A percentile compares a stretch with the other conserved stretches of the same genome.
These are phyloP conservation scores for Evansstolkia leycettana DNA, from an alignment of 495 filamentous ascomycete species.

Conservation along the genomic window DNA sequence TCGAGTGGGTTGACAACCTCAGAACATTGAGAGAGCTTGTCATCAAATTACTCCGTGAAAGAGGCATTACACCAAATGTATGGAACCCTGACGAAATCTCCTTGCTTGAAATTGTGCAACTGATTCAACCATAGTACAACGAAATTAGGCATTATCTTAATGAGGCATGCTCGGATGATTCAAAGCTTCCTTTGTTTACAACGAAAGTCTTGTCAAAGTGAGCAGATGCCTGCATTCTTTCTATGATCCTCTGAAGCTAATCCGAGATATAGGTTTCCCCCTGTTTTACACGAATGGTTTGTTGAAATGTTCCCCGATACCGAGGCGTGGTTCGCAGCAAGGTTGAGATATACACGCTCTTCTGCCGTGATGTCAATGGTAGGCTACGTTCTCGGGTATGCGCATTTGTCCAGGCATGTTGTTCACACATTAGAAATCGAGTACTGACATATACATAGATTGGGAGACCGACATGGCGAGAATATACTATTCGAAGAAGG, in stretches of 20 bases:
- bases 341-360: conserved; percentile 84
- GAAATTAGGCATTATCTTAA: conserved; percentile 46
- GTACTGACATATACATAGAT: conserved; percentile 19
- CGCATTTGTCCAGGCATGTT: neutral
- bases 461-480: conserved; percentile 96
- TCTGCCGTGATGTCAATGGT: conserved; percentile 98
- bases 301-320: conserved; percentile 88
- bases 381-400: conserved; percentile 74
- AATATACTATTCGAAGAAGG: conserved; percentile 94
- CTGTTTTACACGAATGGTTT: conserved; percentile 90
- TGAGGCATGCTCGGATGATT: conserved; percentile 39
- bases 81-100: conserved; percentile 3
- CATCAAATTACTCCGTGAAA: conserved; percentile 60
- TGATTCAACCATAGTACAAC: conserved; percentile 31
- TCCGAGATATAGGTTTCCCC: conserved; percentile 45
- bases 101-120: conserved; percentile 3
- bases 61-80: conserved; percentile 46
- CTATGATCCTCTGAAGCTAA: conserved; percentile 5
- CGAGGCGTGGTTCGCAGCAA: conserved; percentile 78
- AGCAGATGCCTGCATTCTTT: conserved; percentile 3
- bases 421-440: neutral
- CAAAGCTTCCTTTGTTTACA: conserved; percentile 56
- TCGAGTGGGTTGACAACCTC: conserved; percentile 98
- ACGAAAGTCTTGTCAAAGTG: conserved; percentile 45
- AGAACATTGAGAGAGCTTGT: conserved; percentile 90